Evolutionary conservation across 495 filamentous ascomycete species (phyloP).

Genomic region (Neurospora sp.): DNA sequence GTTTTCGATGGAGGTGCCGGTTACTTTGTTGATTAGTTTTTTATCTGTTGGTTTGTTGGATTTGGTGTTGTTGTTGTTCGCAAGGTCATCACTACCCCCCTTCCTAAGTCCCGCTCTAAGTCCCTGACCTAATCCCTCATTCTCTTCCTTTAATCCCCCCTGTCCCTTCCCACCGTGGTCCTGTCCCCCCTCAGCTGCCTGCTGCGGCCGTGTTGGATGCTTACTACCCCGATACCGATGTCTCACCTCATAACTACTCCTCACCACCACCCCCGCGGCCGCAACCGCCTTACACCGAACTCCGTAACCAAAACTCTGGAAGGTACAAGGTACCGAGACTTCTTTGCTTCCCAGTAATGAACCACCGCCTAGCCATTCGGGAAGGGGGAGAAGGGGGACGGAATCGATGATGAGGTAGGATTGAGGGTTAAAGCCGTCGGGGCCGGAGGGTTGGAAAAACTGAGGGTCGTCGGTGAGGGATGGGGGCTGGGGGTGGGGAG

Average conservation of each 20-base stretch:
- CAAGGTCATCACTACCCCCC: too few species aligned
- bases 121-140: neutral
- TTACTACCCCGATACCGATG: neutral
- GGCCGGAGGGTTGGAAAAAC: slow-evolving; percentile 10
- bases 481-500: slow-evolving; percentile 5
- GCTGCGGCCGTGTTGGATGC: too few species aligned
- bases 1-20: neutral
- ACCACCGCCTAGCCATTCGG: slow-evolving; percentile 11
- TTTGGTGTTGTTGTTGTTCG: neutral
- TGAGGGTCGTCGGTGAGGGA: slow-evolving; percentile 23
- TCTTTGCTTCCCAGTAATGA: slow-evolving; percentile 15
- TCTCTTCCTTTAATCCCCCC: too few species aligned
- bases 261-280: slow-evolving; percentile 19
- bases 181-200: too few species aligned
- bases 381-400: slow-evolving; percentile 25
- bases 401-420: slow-evolving; percentile 26
- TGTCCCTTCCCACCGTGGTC: too few species aligned
- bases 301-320: slow-evolving; percentile 23
- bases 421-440: slow-evolving; percentile 14
- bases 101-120: neutral
- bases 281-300: slow-evolving; percentile 22
- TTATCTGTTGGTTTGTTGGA: neutral
- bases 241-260: slow-evolving; percentile 26
- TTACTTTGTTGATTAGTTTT: neutral
- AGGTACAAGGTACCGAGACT: slow-evolving; percentile 22